These are phyloP conservation scores for Teratosphaeria epicoccoides DNA, from an alignment of 2,329 filamentous ascomycete species.

Conservation along the genomic window DNA sequence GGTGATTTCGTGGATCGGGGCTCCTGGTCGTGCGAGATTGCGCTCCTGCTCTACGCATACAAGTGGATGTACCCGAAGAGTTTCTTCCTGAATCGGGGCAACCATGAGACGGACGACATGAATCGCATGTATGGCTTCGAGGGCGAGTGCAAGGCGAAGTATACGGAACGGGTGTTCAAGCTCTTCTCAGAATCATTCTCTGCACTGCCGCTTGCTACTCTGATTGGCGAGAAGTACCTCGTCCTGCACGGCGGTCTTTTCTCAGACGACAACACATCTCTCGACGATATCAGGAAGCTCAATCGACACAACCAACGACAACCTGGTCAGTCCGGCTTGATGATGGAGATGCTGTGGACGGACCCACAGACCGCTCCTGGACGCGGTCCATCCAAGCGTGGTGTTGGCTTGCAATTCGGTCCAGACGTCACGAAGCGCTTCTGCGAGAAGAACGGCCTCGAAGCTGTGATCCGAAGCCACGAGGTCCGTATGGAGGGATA, in stretches of 20 bases:
- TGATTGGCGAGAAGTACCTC: constrained; percentile 83
- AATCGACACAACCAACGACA: constrained; percentile 85
- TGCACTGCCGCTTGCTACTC: constrained; percentile 77
- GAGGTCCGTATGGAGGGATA: constrained; percentile 99
- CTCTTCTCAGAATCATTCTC: constrained; percentile 98
- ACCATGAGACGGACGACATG: constrained; percentile 91
- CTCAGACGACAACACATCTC: constrained; percentile 82
- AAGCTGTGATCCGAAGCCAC: constrained; percentile 92
- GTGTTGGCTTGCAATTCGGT: constrained; percentile 92
- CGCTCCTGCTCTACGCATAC: constrained; percentile 84
- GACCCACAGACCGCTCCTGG: constrained; percentile 82
- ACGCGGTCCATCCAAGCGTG: constrained; percentile 88
- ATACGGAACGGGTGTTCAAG: constrained; percentile 92
- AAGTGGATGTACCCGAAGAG: constrained; percentile 78
- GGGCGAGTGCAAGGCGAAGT: constrained; percentile 96
- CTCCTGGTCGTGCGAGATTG: constrained; percentile 97
- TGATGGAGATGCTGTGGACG: constrained; percentile 99
- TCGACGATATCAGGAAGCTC: constrained; percentile 89
- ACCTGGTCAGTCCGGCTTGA: constrained; percentile 83
- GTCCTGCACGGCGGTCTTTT: constrained; percentile 91
- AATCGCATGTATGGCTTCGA: constrained; percentile 98
- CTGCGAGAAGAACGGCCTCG: constrained; percentile 89
- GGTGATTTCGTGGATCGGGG: constrained; percentile 97
- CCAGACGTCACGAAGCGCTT: constrained; percentile 93
- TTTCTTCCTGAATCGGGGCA: constrained; percentile 95